Percentiles rank a stretch among this genome's conserved stretches.
These are phyloP conservation scores for Saccharum spontaneum DNA, from an alignment of 176 grass and related monocot genomes.

Conservation along the genomic window DNA sequence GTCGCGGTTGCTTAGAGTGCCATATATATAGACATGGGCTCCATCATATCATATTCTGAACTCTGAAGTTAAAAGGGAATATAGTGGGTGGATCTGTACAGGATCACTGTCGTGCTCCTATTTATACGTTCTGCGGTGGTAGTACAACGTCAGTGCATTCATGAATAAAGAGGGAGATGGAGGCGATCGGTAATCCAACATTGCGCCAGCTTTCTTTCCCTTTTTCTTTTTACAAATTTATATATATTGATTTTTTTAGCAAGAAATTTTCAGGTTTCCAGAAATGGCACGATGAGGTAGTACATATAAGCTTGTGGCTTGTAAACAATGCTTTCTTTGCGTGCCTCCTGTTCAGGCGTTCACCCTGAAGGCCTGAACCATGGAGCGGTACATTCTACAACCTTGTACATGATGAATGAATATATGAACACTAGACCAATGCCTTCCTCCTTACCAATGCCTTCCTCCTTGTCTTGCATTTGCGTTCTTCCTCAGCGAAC, in stretches of 20 bases:
- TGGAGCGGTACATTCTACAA: neutral
- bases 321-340: neutral
- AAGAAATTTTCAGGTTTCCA: neutral
- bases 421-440: neutral
- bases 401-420: neutral
- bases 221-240: neutral
- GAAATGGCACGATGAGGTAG: neutral
- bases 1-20: too few species aligned
- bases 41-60: conserved; percentile 15
- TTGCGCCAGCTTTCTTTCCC: neutral
- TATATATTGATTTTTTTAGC: neutral
- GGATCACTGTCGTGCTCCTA: neutral
- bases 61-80: neutral
- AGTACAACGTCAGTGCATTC: neutral
- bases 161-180: neutral
- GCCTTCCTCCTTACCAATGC: too few species aligned
- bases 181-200: neutral
- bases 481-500: neutral
- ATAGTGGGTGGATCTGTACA: conserved; percentile 1
- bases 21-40: neutral
- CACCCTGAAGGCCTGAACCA: neutral
- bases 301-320: neutral
- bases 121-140: neutral
- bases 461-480: too few species aligned
- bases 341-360: neutral